Base-by-base conservation (phyloP, 1,284 basidiomycete species). In the Ganoderma lingzhi region DNA sequence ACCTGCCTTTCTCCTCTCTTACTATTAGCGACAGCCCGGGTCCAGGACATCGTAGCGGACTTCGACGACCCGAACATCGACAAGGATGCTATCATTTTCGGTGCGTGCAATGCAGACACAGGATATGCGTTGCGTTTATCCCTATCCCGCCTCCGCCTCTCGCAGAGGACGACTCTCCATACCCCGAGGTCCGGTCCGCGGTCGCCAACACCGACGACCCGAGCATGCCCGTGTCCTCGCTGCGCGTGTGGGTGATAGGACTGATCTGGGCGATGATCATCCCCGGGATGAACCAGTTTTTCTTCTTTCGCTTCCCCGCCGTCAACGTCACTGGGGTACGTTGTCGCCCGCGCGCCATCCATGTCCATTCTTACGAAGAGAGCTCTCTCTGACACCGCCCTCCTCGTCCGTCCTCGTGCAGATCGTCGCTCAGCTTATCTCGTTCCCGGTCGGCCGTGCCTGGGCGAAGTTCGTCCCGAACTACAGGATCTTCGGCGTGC, bases 201-300 rank as follows among this genome's bases (percentile, higher is more conserved):
- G 90, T 91, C 30, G 87, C 88, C 63, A 88, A 89, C 76, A 86
- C 85, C 37, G 90, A 92, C 73, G 90, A 92, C 76, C 84, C 86
- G 9, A 77, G 81, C 19, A 88, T 91, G 82, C 89, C 89, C 14
- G 85, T 83, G 12, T 84, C 85, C 53, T 90, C 89, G 0, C 75
- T 90, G 64, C 86, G 89, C 53, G 84, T 85, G 14, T 90, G 88
- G 88, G 77, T 85, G 10, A 84, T 91, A 41, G 88, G 87, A 48
- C 76, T 85, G 53, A 74, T 87, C 63, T 86, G 84, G 68, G 83
- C 84, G 3, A 81, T 83, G 65, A 77, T 84, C 76, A 84, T 84
- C 68, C 80, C 80, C 41, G 82, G 83, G 56, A 78, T 82, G 76
- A 85, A 82, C 70, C 81, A 86, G 70, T 82, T 87, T 72, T 86